These are phyloP conservation scores for Xylona heveae DNA, from an alignment of 495 filamentous ascomycete species.

Conservation along the genomic window DNA sequence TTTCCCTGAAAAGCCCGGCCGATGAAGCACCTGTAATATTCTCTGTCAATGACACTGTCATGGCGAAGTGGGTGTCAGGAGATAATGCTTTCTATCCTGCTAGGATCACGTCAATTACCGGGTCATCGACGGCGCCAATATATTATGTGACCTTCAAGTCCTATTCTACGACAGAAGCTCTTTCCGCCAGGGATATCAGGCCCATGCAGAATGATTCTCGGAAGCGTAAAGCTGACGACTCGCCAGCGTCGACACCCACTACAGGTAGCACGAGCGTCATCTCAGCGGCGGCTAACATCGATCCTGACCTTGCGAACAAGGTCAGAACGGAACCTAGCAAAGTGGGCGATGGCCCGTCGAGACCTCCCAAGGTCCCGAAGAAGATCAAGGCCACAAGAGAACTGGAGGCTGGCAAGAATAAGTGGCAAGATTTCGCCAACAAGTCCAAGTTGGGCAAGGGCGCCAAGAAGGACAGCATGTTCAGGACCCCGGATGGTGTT, in stretches of 20 bases:
- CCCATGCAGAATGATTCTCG: constrained; percentile 44
- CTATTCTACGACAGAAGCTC: constrained; percentile 70
- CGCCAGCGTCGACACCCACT: constrained; percentile 28
- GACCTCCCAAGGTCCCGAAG: constrained; percentile 43
- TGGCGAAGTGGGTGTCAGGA: constrained; percentile 78
- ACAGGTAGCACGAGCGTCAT: constrained; percentile 46
- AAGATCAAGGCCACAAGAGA: constrained; percentile 84
- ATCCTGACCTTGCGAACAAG: constrained; percentile 53
- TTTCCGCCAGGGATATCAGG: constrained; percentile 67
- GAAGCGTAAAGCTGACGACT: constrained; percentile 83
- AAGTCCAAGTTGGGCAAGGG: constrained; percentile 59
- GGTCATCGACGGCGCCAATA: constrained; percentile 66
- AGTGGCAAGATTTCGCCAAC: constrained; percentile 78
- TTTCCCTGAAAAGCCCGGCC: constrained; percentile 20
- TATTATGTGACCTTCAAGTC: constrained; percentile 89
- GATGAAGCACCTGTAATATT: constrained; percentile 34
- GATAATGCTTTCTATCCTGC: constrained; percentile 86
- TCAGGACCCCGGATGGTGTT: constrained; percentile 70
- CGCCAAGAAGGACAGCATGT: constrained; percentile 87
- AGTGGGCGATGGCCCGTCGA: constrained; percentile 39
- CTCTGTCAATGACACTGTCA: constrained; percentile 71
- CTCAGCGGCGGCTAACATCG: constrained; percentile 69
- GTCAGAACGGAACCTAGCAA: constrained; percentile 44
- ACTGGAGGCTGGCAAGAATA: constrained; percentile 72
- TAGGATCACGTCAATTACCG: constrained; percentile 80